Conservation (phyloP, 371 early-diverging fungal genomes). For the Rhizopus delemar region DNA sequence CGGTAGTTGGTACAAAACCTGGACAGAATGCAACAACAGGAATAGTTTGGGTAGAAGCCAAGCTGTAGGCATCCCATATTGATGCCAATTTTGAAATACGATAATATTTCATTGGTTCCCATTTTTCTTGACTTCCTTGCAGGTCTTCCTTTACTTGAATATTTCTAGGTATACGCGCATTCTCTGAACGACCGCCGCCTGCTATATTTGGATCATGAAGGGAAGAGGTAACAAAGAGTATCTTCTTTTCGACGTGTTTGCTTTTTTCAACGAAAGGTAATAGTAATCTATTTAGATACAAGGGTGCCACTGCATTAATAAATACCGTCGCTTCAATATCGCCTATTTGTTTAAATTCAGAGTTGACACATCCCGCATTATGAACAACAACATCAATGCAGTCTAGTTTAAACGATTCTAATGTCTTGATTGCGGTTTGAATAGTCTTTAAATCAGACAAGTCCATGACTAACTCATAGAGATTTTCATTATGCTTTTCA, state of each 20-base stretch:
- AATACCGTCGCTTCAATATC: conserved; percentile 36
- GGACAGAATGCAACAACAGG: conserved; percentile 36
- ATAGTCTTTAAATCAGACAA: conserved; percentile 28
- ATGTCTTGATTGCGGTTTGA: conserved; percentile 18
- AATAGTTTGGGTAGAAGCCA: conserved; percentile 16
- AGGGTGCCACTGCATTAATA: conserved; percentile 42
- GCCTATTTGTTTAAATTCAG: conserved; percentile 13
- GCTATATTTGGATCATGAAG: conserved; percentile 34
- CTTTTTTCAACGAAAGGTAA: conserved; percentile 27
- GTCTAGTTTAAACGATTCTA: conserved; percentile 22
- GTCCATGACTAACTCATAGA: conserved; percentile 29
- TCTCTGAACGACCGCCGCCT: conserved; percentile 19
- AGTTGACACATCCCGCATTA: conserved; percentile 31
- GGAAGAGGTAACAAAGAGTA: conserved; percentile 39
- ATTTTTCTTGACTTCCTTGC: conserved; percentile 21
- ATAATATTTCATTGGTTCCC: conserved; percentile 40
- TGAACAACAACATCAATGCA: conserved; percentile 34
- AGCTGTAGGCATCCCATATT: conserved; percentile 20
- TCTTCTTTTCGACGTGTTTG: conserved; percentile 17
- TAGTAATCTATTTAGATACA: conserved; percentile 31
- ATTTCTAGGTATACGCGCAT: conserved; percentile 15
- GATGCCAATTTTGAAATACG: conserved; percentile 39
- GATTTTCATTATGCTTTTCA: neutral
- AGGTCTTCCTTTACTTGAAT: conserved; percentile 26
- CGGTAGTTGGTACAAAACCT: conserved; percentile 48